Evolutionary conservation across 371 early-diverging fungal genomes (phyloP), one percentile per base, ranked within the genome.

Genomic region (Massospora cicadina): DNA sequence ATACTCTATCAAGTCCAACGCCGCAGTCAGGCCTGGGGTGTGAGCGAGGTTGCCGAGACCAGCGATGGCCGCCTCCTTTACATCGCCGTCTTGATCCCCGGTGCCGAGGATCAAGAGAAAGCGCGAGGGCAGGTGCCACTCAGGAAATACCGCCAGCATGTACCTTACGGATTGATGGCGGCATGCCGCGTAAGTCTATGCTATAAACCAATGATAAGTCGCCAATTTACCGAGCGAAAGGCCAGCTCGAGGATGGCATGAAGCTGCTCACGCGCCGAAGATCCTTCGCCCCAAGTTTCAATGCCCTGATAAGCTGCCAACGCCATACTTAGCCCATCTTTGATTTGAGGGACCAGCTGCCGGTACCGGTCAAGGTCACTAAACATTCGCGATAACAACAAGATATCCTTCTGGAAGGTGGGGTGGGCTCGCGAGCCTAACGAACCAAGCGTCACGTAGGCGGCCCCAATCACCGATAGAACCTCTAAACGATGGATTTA

Each of bases 241-340:
- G 82, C 82, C 17, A 76, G 73, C 10, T 76, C 68, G 2, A 82
- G 71, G 54, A 78, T 66, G 12, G 78, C 71, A 12, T 71, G 72
- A 55, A 86, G 75, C 0, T 86, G 67, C 0, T 77, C 70, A 0
- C 70, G 63, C 62, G 81, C 79, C 0, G 78, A 67, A n/a, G n/a
- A n/a, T 1, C 73, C 69, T 0, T 64, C 66, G 2, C 71, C 67
- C 65, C 72, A 72, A 7, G 65, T 69, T 10, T 70, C 73, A 25
- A 76, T 54, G 32, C 81, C 76, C 0, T 72, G 71, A 65, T 85
- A 87, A 0, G 87, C 83, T 1, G 81, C 84, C 64, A 86, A 77
- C 85, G 91, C 89, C 0, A 83, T 83, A 2, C 85, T 78, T 5
- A 94, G 72, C 0, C 89, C 82, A 58, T 91, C 89, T 69, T 90